Percentiles rank a stretch among this genome's conserved stretches.
phyloP scores from a whole-genome alignment of 2,329 filamentous ascomycete species.

The Elsinoe fawcettii region DNA sequence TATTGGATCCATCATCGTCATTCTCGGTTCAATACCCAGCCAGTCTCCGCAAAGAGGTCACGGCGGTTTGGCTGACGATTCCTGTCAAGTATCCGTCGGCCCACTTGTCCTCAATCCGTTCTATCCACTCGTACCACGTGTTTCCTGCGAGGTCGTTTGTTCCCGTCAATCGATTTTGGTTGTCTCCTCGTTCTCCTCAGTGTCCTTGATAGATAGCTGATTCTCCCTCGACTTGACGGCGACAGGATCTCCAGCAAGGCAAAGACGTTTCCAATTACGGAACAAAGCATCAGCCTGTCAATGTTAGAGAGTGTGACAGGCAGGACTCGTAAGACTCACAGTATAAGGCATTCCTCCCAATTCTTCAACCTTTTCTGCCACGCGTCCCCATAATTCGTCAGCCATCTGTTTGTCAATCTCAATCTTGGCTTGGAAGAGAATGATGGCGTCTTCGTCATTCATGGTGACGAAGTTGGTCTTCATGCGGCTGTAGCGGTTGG shows the following conservation, averaged over 20 bases:
- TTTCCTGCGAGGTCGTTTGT: not conserved
- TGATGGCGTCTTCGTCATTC: constrained; percentile 29
- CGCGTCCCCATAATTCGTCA: constrained; percentile 33
- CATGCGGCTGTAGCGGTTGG: constrained; percentile 33
- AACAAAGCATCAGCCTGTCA: constrained; percentile 20
- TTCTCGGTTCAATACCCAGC: constrained; percentile 5
- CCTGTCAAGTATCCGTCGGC: constrained; percentile 13
- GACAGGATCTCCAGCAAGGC: constrained; percentile 4
- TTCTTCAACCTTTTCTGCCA: constrained; percentile 28
- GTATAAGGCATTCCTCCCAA: constrained; percentile 29
- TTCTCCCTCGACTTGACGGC: not conserved
- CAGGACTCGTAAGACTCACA: constrained; percentile 11
- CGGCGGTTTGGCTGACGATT: not conserved
- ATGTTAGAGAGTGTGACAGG: constrained; percentile 7
- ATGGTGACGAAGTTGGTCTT: constrained; percentile 35
- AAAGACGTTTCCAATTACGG: constrained; percentile 7
- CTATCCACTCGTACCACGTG: not conserved
- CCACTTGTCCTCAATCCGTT: not conserved
- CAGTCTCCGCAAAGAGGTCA: not conserved
- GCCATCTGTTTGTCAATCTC: constrained; percentile 35
- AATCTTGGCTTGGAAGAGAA: constrained; percentile 31
- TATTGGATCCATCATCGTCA: constrained; percentile 6
- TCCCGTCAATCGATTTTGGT: not conserved
- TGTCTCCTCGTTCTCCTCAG: not conserved
- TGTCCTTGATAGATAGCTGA: constrained; percentile 7